Evolutionary conservation across 805 yeast genomes (phyloP).

Genomic region (Starmerella bombicola): DNA sequence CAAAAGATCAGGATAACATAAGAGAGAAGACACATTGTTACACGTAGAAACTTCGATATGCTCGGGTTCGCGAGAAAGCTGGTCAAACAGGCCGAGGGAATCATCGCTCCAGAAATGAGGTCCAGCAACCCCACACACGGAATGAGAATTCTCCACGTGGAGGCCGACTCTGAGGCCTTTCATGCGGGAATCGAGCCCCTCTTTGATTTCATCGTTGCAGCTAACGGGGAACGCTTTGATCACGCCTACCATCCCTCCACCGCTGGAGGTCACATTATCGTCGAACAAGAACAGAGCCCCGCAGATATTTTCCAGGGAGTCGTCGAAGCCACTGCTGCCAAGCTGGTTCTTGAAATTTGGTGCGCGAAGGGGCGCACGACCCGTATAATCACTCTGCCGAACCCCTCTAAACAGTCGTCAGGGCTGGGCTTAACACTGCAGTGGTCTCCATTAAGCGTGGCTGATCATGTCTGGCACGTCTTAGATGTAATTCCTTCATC

Average conservation of each 20-base stretch:
- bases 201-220: constrained; percentile 76
- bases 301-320: constrained; percentile 13
- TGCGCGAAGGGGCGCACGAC: constrained; percentile 56
- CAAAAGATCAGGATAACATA: no score
- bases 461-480: constrained; percentile 81
- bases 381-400: constrained; percentile 18
- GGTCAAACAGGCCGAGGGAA: constrained; percentile 38
- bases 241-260: neutral
- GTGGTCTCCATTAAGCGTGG: constrained; percentile 60
- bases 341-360: constrained; percentile 58
- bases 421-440: constrained; percentile 55
- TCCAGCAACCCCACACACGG: constrained; percentile 33
- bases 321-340: constrained; percentile 12
- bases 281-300: constrained; percentile 19
- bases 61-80: constrained; percentile 43
- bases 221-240: constrained; percentile 54
- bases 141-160: constrained; percentile 44
- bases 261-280: constrained; percentile 4
- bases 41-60: constrained; percentile 10
- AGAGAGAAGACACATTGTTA: no score
- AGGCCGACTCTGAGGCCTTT: constrained; percentile 36
- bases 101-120: constrained; percentile 25
- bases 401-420: constrained; percentile 25
- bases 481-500: constrained; percentile 57
- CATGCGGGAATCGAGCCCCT: constrained; percentile 59